Base-by-base conservation (phyloP, 306 rosid species). In the Chamaecrista fasciculata region DNA sequence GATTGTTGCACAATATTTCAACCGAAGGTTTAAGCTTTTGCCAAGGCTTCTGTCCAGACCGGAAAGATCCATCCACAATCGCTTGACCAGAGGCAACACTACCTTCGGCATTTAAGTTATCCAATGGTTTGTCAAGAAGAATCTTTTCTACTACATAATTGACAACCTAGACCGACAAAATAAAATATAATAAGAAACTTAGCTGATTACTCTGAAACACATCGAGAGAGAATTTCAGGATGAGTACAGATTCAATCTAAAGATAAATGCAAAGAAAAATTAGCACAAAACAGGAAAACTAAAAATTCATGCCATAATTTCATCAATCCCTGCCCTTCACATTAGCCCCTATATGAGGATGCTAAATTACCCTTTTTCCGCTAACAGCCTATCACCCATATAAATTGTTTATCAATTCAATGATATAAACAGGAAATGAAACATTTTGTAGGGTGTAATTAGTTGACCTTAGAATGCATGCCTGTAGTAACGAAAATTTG, bases 1-100 rank as follows among this genome's bases (percentile, higher is more conserved):
- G 98, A 67, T 87, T 95, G 86, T 85, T 91, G 82, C 99, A 89
- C 76, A 91, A 69, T 78, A 95, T 87, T 86, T 95, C 99, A 74
- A 95, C 84, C 49, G 96, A 87, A 67, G 99, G 97, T 71, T 79
- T 89, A 60, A 79, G 89, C 86, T 88, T 94, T 76, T 83, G 97
- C 97, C 96, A 88, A 59, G 95, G 86, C 87, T 84, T 91, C 59
- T 79, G 76, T 71, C 91, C 99, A 70, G 98, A 74, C 11, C 97
- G 89, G 65, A 87, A 89, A 62, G 95, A 82, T 81, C 79, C 94
- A 78, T 91, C 97, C 58, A 91, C 96, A 79, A 78, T 65, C 36
- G 73, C 72, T 73, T 82, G 76, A 72, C 84, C 91, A 51, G 97
- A 77, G 72, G 84, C 71, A 78, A 89, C 84, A 62, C 83, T 77